Evolutionary conservation across 2,329 filamentous ascomycete genomes (phyloP).

Genomic region (Ophiocordyceps camponoti-floridani): DNA sequence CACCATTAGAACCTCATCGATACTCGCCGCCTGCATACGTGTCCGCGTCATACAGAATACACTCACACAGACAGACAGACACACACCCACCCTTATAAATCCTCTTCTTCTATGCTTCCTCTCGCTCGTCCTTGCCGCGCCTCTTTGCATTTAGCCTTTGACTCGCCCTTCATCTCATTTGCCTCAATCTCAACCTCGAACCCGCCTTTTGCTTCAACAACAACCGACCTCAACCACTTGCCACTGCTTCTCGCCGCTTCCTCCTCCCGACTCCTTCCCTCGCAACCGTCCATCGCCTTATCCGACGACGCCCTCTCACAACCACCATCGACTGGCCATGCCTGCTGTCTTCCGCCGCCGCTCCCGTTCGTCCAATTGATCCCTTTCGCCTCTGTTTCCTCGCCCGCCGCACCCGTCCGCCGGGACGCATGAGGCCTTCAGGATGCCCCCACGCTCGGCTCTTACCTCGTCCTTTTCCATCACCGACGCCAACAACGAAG

Average conservation of each 20-base stretch:
- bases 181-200: neutral
- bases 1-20: too few relatives aligned
- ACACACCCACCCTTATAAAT: too few relatives aligned
- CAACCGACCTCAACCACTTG: too few relatives aligned
- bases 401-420: too few relatives aligned
- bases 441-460: slow-evolving; percentile 78
- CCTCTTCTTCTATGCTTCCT: neutral
- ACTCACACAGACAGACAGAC: too few relatives aligned
- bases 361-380: neutral
- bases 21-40: too few relatives aligned
- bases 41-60: too few relatives aligned
- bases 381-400: too few relatives aligned
- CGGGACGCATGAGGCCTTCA: too few relatives aligned
- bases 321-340: neutral
- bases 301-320: too few relatives aligned
- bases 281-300: neutral
- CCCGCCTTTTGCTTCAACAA: neutral
- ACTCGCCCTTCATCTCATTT: neutral
- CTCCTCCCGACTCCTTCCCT: neutral
- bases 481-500: slow-evolving; percentile 83
- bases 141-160: neutral
- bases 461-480: slow-evolving; percentile 84
- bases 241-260: too few relatives aligned
- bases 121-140: too few relatives aligned
- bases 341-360: neutral